These are phyloP conservation scores for Globisporangium paddicum DNA, from an alignment of 352 stramenopile genomes.

Conservation along the genomic window DNA sequence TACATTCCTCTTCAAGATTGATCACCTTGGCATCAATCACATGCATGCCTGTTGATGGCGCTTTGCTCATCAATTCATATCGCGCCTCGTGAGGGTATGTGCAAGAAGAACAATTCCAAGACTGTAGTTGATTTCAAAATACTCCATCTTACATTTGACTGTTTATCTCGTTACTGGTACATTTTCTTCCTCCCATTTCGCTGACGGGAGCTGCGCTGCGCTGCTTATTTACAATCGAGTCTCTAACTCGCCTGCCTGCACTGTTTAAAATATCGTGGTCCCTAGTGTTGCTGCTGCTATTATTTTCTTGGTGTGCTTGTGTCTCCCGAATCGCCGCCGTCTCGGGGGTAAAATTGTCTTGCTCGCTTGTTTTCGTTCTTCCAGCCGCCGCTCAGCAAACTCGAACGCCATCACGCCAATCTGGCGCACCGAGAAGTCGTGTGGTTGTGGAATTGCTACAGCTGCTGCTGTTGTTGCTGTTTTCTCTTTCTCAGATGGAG, in stretches of 20 bases:
- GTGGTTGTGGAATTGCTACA: slow-evolving; percentile 1
- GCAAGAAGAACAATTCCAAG: too few relatives aligned
- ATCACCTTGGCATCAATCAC: neutral
- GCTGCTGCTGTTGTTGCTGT: neutral
- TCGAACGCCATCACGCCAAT: neutral
- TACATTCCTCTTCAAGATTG: neutral
- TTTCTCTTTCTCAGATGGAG: slow-evolving; percentile 17
- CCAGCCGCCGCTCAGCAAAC: neutral
- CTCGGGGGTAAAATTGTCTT: slow-evolving; percentile 1
- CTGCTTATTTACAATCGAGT: slow-evolving; percentile 8
- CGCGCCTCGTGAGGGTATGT: too few relatives aligned
- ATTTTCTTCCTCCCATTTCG: slow-evolving; percentile 3
- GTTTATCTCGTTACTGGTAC: slow-evolving; percentile 8
- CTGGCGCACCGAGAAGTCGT: neutral
- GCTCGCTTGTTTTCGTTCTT: slow-evolving; percentile 7
- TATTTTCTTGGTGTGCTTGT: slow-evolving; percentile 5
- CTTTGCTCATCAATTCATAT: too few relatives aligned
- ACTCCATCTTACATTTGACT: slow-evolving; percentile 10
- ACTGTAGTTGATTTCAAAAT: slow-evolving; percentile 17
- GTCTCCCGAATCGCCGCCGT: neutral
- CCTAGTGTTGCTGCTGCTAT: slow-evolving; percentile 1
- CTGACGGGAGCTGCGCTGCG: neutral
- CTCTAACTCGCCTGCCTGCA: slow-evolving; percentile 4
- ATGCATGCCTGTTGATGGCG: too few relatives aligned
- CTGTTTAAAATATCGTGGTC: slow-evolving; percentile 7